Evolutionary conservation across 345 rosid genomes (phyloP), one percentile per base, ranked within the genome.

Genomic region (Pseudoturritis turrita): DNA sequence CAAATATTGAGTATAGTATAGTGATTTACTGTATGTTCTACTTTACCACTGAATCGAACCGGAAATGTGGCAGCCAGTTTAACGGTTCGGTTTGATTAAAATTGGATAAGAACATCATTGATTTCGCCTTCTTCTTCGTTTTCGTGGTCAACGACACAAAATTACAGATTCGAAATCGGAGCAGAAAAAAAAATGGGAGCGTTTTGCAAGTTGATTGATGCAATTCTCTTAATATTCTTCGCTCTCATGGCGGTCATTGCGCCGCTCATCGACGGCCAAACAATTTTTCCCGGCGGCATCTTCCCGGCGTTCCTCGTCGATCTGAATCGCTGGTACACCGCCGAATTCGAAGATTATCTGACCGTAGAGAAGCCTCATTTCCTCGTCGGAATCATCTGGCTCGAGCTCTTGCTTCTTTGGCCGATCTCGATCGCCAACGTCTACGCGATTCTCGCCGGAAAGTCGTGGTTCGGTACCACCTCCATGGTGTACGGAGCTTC

Each of bases 401-500:
- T 79, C 8, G 91, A 87, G 79, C 80, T 93, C 28, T 12, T 88
- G 6, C 52, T 90, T 51, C 89, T 80, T 5, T 90, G 92, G 96
- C 92, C 98, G 3, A 92, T 90, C 57, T 68, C 86, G 4, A 22
- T 93, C 25, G 41, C 80, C 49, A 88, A 80, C 71, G n/a, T 88
- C 13, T 86, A 79, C 62, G 94, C 80, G 1, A 64, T 88, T 43
- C 59, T 85, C 37, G 64, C 83, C 10, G 72, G 84, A 8, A 88
- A 83, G 64, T 65, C 88, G 19, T 90, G 94, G 97, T 68, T 83
- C 37, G 33, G 55, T 67, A 87, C 87, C 66, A 81, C 93, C 19
- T 92, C 89, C 70, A 61, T 93, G 72, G 65, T 88, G 73, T 85
- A 78, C 31, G 98, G 96, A 41, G 86, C 72, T 78, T 88, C 92